Evolutionary conservation across 2,329 filamentous ascomycete genomes (phyloP), one percentile per base, ranked within the genome.

Genomic region (Ceratocystis variospora): DNA sequence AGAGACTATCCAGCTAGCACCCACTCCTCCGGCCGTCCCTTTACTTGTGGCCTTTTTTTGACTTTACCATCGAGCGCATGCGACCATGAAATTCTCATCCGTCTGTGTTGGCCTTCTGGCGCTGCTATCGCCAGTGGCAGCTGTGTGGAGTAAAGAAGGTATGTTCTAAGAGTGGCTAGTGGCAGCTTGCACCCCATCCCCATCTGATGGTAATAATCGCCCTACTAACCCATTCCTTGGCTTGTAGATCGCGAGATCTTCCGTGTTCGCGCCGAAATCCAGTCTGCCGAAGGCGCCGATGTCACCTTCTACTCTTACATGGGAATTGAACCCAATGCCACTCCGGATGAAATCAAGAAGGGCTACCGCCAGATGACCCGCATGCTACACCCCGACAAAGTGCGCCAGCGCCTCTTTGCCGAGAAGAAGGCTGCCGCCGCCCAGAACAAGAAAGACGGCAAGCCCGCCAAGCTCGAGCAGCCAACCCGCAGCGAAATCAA

Each of bases 271-370:
- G 91, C 96, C 78, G 94, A 97, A 75, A 83, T 99, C 66, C 79
- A 83, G 68, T 77, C 84, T 57, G 79, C 85, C 70, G 89, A 96
- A 75, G 90, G 96, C 75, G 66, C 73, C 44, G 91, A 94, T 67
- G 82, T 90, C 68, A 94, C 89, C 71, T 99, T 99, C 77, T 99
- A 99, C 83, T 87, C 95, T 74, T 94, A 96, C 77, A 80, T 99
- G 69, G 91, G 87, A 72, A 83, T 96, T 70, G 79, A 82, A 63
- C 79, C 85, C 68, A 81, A 81, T 67, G 93, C 91, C 68, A 87
- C 82, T 71, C 86, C 89, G 70, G 90, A 96, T 69, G 90, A 96
- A 69, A 88, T 99, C 77, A 91, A 87, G 79, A 95, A 94, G 76
- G 92, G 91, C 72, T 96, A 95, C 81, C 89, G 90, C 79, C 91